Percentiles rank a stretch among this genome's conserved stretches.
These are phyloP conservation scores for Rhododendron ovatum DNA, from an alignment of 148 eudicot genomes.

Conservation along the genomic window DNA sequence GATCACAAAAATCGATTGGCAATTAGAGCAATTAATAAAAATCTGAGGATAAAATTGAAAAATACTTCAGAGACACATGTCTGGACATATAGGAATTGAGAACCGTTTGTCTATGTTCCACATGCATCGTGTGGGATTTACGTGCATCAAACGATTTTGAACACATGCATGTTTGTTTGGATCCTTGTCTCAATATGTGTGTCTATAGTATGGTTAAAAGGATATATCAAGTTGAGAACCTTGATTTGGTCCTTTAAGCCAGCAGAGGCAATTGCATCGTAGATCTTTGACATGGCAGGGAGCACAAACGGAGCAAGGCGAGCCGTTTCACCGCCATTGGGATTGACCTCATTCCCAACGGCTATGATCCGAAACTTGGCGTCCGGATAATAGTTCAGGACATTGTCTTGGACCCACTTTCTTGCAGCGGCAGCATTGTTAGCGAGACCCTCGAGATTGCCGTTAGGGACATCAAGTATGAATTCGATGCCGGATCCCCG, in stretches of 20 bases:
- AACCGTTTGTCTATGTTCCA: no score
- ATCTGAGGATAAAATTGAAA: no score
- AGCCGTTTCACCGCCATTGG: neutral
- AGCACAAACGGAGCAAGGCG: no score
- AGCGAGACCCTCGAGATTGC: neutral
- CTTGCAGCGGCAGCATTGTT: neutral
- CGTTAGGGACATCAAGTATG: neutral
- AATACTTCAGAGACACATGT: neutral
- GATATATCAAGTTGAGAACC: neutral
- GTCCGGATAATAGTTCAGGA: no score
- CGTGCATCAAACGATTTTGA: no score
- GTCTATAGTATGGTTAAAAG: neutral
- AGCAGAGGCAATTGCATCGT: no score
- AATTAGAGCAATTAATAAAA: neutral
- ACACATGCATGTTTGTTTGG: no score
- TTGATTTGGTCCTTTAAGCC: no score
- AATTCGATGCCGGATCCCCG: neutral
- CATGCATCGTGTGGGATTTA: no score
- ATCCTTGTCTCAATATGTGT: neutral
- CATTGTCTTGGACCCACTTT: no score
- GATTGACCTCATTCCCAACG: neutral
- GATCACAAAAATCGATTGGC: neutral
- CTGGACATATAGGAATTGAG: neutral
- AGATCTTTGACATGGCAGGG: no score
- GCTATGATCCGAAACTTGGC: no score